These are phyloP conservation scores for Salix exigua DNA, from an alignment of 345 rosid genomes.

Conservation along the genomic window DNA sequence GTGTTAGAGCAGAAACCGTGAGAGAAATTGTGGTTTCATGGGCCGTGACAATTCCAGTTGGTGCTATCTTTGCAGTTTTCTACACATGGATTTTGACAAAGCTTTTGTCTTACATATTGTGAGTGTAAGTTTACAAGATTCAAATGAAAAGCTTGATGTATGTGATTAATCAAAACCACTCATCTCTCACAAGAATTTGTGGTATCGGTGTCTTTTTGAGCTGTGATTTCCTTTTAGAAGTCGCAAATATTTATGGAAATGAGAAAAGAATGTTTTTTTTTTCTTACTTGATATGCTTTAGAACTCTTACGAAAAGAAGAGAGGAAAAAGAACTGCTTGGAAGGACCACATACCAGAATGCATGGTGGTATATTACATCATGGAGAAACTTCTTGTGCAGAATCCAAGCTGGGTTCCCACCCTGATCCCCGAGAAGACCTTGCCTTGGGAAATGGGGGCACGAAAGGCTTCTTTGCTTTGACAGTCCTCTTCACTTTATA, in stretches of 20 bases:
- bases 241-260: constrained; percentile 10
- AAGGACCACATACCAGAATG: constrained; percentile 17
- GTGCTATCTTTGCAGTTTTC: constrained; percentile 70
- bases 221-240: constrained; percentile 26
- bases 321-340: background rate
- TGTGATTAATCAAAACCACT: constrained; percentile 26
- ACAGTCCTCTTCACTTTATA: constrained; percentile 13
- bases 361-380: constrained; percentile 13
- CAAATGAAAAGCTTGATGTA: constrained; percentile 18
- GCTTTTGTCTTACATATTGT: constrained; percentile 56
- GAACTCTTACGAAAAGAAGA: background rate
- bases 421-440: constrained; percentile 10
- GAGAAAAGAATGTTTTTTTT: background rate
- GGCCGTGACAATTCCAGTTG: constrained; percentile 87
- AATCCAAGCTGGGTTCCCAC: constrained; percentile 58
- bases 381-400: constrained; percentile 53
- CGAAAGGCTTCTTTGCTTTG: constrained; percentile 43
- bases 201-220: constrained; percentile 19
- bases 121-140: constrained; percentile 31
- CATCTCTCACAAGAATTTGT: constrained; percentile 3
- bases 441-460: constrained; percentile 45
- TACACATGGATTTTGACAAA: constrained; percentile 90
- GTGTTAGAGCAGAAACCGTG: constrained; percentile 85
- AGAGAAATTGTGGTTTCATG: constrained; percentile 87
- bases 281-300: background rate